Evolutionary conservation across 768 basidiomycete species (phyloP), one percentile per base, ranked within the genome.

Genomic region (Naganishia vaughanmartiniae): DNA sequence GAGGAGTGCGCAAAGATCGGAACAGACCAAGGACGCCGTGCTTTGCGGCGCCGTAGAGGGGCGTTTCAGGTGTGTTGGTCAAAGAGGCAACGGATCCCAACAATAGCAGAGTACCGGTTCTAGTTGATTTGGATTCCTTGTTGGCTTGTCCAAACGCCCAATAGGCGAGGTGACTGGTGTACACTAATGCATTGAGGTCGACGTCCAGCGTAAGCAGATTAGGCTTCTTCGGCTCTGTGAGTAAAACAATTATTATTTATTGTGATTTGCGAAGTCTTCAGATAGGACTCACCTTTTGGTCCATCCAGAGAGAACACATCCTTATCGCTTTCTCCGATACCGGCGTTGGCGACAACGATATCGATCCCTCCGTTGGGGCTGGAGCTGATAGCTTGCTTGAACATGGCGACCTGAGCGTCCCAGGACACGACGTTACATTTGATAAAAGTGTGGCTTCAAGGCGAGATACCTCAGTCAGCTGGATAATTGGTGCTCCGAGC

Each of bases 271-370:
- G 2, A n/a, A 42, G 30, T 30, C 30, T 34, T 46, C 15, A 33
- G 42, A 34, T 17, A 12, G 0, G 15, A 17, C 68, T 69, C 33
- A 69, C 68, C 45, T 14, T 58, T 45, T 11, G 31, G 33, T 19
- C 57, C 51, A 30, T 65, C 46, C 1, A 60, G 51, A 19, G 60
- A 34, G 53, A 72, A 72, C 9, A 31, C 56, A 3, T 42, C 33
- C 24, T 46, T 56, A 36, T 57, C 66, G 57, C 66, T 58, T 36
- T 72, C 71, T 28, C 65, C 57, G 48, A 72, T 68, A 24, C 71
- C 71, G n/a, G 71, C 71, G 42, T 72, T 72, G 46, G 71, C 71
- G 28, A 72, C 58, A 21, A 72, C 66, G 0, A 72, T 66, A 31
- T 72, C 71, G 21, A 72, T 33, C 4, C 57, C 51, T 34, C 54